A percentile compares a stretch with the other conserved stretches of the same genome.
Evolutionary conservation across 23 red algal genomes (phyloP).

Genomic region (Chondrus crispus): DNA sequence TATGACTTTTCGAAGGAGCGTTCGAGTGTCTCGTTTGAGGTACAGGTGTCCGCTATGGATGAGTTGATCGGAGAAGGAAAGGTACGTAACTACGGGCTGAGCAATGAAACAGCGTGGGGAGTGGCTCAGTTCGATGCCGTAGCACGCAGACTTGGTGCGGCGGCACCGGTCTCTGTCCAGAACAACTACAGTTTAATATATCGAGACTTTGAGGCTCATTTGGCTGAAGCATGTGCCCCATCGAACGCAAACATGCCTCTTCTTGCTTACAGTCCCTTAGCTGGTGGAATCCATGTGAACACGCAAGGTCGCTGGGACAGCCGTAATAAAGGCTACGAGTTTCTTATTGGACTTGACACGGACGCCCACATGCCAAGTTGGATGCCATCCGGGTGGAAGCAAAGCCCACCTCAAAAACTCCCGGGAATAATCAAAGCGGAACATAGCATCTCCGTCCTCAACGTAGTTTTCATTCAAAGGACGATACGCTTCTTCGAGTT

Average conservation of each 20-base stretch:
- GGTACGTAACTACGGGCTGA: slow-evolving; percentile 77
- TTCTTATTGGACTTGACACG: slow-evolving; percentile 69
- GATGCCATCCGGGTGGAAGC: slow-evolving; percentile 85
- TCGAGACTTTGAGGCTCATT: slow-evolving; percentile 71
- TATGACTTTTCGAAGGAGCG: slow-evolving; percentile 59
- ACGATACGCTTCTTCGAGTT: slow-evolving; percentile 76
- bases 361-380: slow-evolving; percentile 88
- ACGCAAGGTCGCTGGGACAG: slow-evolving; percentile 64
- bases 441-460: slow-evolving; percentile 93
- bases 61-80: slow-evolving; percentile 66
- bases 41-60: slow-evolving; percentile 67
- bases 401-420: slow-evolving; percentile 96
- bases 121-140: slow-evolving; percentile 35
- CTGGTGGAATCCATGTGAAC: slow-evolving; percentile 30
- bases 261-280: slow-evolving; percentile 79
- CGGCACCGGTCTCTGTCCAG: slow-evolving; percentile 71
- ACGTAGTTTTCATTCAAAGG: slow-evolving; percentile 95
- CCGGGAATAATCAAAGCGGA: slow-evolving; percentile 97
- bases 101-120: slow-evolving; percentile 91
- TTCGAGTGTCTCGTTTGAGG: slow-evolving; percentile 50
- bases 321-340: slow-evolving; percentile 94
- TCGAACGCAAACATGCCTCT: slow-evolving; percentile 57
- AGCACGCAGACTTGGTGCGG: slow-evolving; percentile 19
- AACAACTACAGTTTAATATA: slow-evolving; percentile 86
- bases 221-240: slow-evolving; percentile 68